Evolutionary conservation across 2,329 filamentous ascomycete species (phyloP), one percentile per base, ranked within the genome.

Genomic region (Nemania sp.): DNA sequence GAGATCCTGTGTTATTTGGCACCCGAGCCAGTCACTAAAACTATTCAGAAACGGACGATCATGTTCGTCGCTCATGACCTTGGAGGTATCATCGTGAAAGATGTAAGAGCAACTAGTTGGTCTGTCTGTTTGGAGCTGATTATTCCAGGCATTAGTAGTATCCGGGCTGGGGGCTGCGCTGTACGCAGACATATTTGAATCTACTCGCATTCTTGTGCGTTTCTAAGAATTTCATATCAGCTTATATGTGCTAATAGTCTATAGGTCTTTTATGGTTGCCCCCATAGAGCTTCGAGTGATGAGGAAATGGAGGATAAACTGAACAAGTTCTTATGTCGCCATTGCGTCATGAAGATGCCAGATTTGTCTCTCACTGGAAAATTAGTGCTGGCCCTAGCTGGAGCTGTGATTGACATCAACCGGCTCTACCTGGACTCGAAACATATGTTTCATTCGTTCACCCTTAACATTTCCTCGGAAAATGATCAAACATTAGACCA

Each of bases 11-110:
- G 7, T 26, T 24, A 11, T 3, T n/a, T 24, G 5, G 4, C 20
- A 24, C 6, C 11, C 12, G 11, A 8, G 15, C 17, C 15, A 41
- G 15, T 19, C 26, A 20, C 26, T 50, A 23, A 54, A 20, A 34
- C 12, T n/a, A 31, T 17, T 8, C 33, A 50, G 41, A 40, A 55
- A 22, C 36, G 47, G 8, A 6, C 46, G 19, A 55, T 55, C 19
- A 28, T 55, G 33, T 50, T 55, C 22, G 19, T 55, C n/a, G 52
- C 52, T 37, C 47, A 50, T 14, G 52, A 55, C n/a, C 36, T 55
- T 1, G 52, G 46, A 9, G 52, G 52, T 12, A 43, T 46, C 12
- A 51, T 55, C 14, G 47, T 55, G 5, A 55, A 55, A 37, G 33
- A 44, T 20, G 52, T 51, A 42, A 24, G 33, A 5, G 4, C 15